These are phyloP conservation scores for Aspergillus sp. DNA, from an alignment of 2,329 filamentous ascomycete species.

Conservation along the genomic window DNA sequence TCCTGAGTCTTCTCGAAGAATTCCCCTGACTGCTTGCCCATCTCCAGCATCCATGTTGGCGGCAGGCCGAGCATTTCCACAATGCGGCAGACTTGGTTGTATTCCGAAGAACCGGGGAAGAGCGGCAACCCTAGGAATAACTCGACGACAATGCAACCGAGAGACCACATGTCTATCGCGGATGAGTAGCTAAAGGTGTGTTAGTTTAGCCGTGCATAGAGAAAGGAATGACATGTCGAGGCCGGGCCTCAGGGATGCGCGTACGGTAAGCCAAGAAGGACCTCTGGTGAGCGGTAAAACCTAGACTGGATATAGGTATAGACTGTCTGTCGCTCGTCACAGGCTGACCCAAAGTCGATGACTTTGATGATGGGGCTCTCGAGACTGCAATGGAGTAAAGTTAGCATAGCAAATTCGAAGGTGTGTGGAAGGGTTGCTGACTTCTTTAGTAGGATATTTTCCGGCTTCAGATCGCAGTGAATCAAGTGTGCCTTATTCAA, in stretches of 20 bases:
- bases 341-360: constrained; percentile 98
- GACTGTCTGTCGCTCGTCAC: constrained; percentile 95
- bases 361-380: constrained; percentile 99
- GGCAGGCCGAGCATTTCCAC: constrained; percentile 97
- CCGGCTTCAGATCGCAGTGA: constrained; percentile 96
- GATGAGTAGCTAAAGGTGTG: constrained; percentile 71
- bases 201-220: constrained; percentile 1
- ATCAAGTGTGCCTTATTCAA: constrained; percentile 96
- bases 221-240: not conserved
- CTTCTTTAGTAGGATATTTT: constrained; percentile 98
- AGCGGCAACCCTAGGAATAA: constrained; percentile 91
- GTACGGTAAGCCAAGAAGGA: constrained; percentile 82
- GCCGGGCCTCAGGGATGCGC: constrained; percentile 22
- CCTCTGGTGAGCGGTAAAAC: constrained; percentile 96
- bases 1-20: constrained; percentile 94
- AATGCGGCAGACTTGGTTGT: constrained; percentile 96
- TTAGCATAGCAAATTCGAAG: constrained; percentile 7
- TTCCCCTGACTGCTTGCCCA: constrained; percentile 95
- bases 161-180: constrained; percentile 99
- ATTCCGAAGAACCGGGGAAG: constrained; percentile 96
- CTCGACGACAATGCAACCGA: constrained; percentile 97
- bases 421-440: constrained; percentile 37
- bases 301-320: constrained; percentile 99
- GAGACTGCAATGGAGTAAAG: constrained; percentile 54
- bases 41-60: constrained; percentile 98